These are phyloP conservation scores for Xylaria sp. DNA, from an alignment of 2,329 filamentous ascomycete species.

Conservation along the genomic window DNA sequence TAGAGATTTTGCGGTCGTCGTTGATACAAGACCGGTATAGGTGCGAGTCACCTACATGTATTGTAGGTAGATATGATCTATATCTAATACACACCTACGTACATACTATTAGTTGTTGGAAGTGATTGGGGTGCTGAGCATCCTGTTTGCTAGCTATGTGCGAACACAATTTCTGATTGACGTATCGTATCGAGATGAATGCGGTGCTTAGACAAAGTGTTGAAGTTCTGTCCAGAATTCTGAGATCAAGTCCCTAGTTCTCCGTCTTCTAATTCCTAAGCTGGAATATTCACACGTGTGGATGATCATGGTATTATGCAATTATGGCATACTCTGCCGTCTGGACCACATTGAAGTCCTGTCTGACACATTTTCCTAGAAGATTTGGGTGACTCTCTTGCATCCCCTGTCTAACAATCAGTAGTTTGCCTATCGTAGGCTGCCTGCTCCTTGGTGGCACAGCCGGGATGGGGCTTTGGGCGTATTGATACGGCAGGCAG, in stretches of 20 bases:
- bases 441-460: neutral
- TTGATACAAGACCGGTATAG: neutral
- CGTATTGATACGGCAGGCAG: neutral
- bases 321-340: neutral
- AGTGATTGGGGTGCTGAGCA: no score
- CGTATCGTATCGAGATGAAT: neutral
- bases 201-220: neutral
- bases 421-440: no score
- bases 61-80: neutral
- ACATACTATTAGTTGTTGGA: no score
- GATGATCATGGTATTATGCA: neutral
- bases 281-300: neutral
- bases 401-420: no score
- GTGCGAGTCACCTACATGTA: neutral
- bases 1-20: neutral
- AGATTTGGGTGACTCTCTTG: no score
- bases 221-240: neutral
- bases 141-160: no score
- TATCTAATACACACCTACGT: neutral
- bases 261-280: neutral
- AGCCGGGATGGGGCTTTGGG: neutral
- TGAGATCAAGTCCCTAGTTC: neutral
- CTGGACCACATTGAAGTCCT: neutral
- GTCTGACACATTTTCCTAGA: neutral
- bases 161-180: no score